phyloP scores from a whole-genome alignment of 2,329 filamentous ascomycete species.

The Penicillium corylophilum region DNA sequence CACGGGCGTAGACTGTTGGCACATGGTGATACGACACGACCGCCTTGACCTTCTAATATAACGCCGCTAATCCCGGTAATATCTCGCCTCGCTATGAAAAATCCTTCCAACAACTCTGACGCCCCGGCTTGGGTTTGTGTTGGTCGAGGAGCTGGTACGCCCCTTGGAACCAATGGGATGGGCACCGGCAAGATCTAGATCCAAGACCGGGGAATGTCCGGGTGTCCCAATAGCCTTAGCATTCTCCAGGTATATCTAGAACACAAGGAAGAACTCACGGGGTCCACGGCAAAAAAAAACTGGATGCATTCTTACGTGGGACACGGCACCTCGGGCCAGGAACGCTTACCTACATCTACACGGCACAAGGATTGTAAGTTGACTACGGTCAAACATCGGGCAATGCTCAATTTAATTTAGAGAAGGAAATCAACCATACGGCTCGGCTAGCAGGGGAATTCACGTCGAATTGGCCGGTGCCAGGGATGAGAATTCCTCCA shows the following conservation, averaged over 20 bases:
- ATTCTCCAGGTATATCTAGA: neutral
- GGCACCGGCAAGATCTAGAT: neutral
- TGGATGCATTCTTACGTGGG: neutral
- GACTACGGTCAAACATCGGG: neutral
- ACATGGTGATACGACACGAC: too few species aligned
- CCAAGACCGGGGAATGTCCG: neutral
- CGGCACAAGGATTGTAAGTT: neutral
- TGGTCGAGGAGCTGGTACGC: neutral
- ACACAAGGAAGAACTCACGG: too few species aligned
- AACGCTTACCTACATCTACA: too few species aligned
- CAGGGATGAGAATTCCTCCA: slow-evolving; percentile 19
- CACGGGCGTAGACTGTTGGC: too few species aligned
- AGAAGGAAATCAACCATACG: too few species aligned
- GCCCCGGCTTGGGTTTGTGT: too few species aligned
- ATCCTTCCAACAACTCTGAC: neutral
- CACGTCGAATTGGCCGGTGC: neutral
- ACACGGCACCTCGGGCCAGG: too few species aligned
- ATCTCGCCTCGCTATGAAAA: neutral
- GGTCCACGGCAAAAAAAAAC: neutral
- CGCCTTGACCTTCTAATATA: neutral
- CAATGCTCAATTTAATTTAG: neutral
- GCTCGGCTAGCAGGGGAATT: neutral
- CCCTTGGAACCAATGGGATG: neutral
- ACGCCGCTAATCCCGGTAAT: neutral
- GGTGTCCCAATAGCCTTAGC: neutral